These are phyloP conservation scores for Oryza longistaminata DNA, from an alignment of 176 grass and related monocot species.

Conservation along the genomic window DNA sequence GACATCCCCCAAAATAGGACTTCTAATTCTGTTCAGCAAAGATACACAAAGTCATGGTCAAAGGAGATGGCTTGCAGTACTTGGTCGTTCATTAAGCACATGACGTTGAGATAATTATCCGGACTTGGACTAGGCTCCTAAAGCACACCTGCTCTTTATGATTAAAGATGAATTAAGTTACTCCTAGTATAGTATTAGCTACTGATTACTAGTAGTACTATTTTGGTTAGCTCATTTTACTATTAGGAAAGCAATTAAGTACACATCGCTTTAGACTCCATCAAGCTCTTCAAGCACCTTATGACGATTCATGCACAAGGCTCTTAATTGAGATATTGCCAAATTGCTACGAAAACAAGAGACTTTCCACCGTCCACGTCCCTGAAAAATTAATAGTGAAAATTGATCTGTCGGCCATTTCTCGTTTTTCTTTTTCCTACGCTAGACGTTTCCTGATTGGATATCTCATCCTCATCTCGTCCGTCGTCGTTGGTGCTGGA, in stretches of 20 bases:
- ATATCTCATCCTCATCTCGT: no score
- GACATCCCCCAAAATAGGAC: not conserved
- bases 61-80: slow-evolving; percentile 30
- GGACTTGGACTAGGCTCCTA: not conserved
- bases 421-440: not conserved
- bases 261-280: not conserved
- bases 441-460: slow-evolving; percentile 3
- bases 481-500: not conserved
- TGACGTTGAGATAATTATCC: not conserved
- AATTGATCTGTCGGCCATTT: not conserved
- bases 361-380: slow-evolving; percentile 26
- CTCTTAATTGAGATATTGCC: not conserved
- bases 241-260: not conserved
- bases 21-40: slow-evolving; percentile 16
- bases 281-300: not conserved
- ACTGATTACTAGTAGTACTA: not conserved
- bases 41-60: slow-evolving; percentile 3
- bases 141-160: not conserved
- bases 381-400: not conserved
- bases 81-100: not conserved
- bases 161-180: not conserved
- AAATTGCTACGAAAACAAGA: not conserved
- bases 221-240: not conserved
- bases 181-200: not conserved
- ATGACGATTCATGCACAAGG: not conserved